phyloP scores from a whole-genome alignment of 192 early-diverging fungal species.

The Oehlia diaphana region DNA sequence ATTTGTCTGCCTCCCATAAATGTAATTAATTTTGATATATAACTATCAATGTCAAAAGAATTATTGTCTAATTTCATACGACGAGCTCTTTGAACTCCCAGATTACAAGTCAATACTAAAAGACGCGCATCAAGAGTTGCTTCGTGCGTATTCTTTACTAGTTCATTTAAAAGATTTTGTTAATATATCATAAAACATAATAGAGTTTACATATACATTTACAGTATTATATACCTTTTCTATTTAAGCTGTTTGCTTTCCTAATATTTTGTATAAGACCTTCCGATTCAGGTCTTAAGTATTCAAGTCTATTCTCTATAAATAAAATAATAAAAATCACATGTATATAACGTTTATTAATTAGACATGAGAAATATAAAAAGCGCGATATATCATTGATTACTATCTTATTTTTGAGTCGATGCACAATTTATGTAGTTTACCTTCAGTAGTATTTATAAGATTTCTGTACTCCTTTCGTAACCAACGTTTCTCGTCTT shows the following conservation, averaged over 20 bases:
- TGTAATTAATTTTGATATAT: conserved; percentile 60
- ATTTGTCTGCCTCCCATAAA: conserved; percentile 49
- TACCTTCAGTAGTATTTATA: conserved; percentile 41
- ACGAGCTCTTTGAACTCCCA: conserved; percentile 75
- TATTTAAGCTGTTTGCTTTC: conserved; percentile 40
- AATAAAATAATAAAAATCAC: not conserved
- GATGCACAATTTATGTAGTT: not conserved
- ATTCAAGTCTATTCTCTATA: conserved; percentile 44
- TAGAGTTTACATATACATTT: not conserved
- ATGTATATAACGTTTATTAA: not conserved
- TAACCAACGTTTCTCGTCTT: conserved; percentile 37
- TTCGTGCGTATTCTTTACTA: conserved; percentile 81
- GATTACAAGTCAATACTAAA: conserved; percentile 71
- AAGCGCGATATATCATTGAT: too few species aligned
- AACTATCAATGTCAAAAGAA: conserved; percentile 78
- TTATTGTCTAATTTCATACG: conserved; percentile 74
- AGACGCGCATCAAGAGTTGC: conserved; percentile 86
- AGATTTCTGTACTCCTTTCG: conserved; percentile 40
- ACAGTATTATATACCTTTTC: conserved; percentile 32
- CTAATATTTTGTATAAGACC: conserved; percentile 38
- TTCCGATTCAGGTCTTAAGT: conserved; percentile 38
- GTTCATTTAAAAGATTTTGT: not conserved
- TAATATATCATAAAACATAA: not conserved
- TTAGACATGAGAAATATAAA: not conserved
- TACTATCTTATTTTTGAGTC: not conserved